Evolutionary conservation across 2,329 filamentous ascomycete species (phyloP), one percentile per base, ranked within the genome.

Genomic region (Hypoxylon sp.): DNA sequence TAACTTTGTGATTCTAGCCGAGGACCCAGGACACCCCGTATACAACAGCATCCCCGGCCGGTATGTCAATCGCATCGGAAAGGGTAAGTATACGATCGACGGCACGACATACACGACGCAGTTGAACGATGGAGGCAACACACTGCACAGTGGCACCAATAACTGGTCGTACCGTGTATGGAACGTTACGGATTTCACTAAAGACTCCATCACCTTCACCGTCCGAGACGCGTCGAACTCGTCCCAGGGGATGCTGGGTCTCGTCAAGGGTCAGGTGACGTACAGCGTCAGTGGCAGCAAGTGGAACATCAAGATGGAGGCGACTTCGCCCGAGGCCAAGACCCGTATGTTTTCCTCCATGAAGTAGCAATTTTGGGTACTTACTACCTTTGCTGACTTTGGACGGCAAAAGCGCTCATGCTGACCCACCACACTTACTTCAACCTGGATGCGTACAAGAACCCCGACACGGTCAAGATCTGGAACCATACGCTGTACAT

Each of bases 371-470:
- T 39, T 60, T 29, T 1, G 52, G 63, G 24, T 64, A 65, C 51
- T 51, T 48, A 65, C 51, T 51, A 42, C 11, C 17, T 31, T 71
- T 32, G 65, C 69, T 56, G 67, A 67, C 51, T 19, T 19, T 42
- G 80, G 44, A 80, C 32, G 35, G 32, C 32, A 44, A 57, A 57
- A 58, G 80, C 89, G 1, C 85, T 91, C 75, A 89, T 91, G 86
- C 81, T 91, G 46, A 89, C 86, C 32, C 88, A 89, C 47, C 89
- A 91, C 79, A 88, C 87, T 53, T 91, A 91, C 82, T 91, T 89
- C 86, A 91, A 91, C 78, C 82, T 91, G 24, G 89, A 91, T 72
- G 89, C 86, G 13, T 91, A 87, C 79, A 85, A 84, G 70, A 86
- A 90, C 75, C 84, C 87, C 1, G 80, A 82, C 31, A 86, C 86